phyloP scores from a whole-genome alignment of 2,329 filamentous ascomycete species.

The Pseudocercospora fijiensis region DNA sequence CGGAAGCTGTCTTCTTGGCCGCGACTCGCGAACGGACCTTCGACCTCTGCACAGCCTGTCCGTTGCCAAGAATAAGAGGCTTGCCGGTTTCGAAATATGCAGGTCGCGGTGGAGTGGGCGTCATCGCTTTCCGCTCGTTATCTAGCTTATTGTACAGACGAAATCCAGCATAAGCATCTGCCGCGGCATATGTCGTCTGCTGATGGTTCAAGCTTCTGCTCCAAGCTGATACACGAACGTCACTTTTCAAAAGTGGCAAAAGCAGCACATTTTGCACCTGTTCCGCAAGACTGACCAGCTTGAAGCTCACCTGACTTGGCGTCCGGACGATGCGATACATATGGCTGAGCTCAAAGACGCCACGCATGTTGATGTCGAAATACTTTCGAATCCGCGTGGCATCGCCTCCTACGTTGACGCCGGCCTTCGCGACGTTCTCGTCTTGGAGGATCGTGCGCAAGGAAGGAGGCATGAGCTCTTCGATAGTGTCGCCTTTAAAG shows the following conservation, averaged over 20 bases:
- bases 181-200: slow-evolving; percentile 74
- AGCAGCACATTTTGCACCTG: slow-evolving; percentile 71
- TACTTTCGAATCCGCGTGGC: slow-evolving; percentile 64
- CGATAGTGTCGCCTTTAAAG: slow-evolving; percentile 41
- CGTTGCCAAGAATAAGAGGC: slow-evolving; percentile 60
- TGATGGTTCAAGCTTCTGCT: slow-evolving; percentile 57
- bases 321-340: slow-evolving; percentile 73
- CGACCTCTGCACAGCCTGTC: slow-evolving; percentile 27
- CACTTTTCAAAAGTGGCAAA: slow-evolving; percentile 73
- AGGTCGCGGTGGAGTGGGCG: slow-evolving; percentile 70
- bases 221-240: slow-evolving; percentile 76
- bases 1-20: slow-evolving; percentile 19
- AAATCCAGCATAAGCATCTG: slow-evolving; percentile 77
- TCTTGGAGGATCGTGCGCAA: slow-evolving; percentile 73
- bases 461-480: slow-evolving; percentile 66
- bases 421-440: slow-evolving; percentile 67
- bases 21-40: slow-evolving; percentile 6
- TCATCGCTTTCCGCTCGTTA: slow-evolving; percentile 61
- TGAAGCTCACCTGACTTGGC: slow-evolving; percentile 62
- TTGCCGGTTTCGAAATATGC: slow-evolving; percentile 64
- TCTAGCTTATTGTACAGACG: slow-evolving; percentile 74
- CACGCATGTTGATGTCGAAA: slow-evolving; percentile 63
- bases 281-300: slow-evolving; percentile 62
- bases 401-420: slow-evolving; percentile 71
- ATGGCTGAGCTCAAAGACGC: slow-evolving; percentile 79